Conservation (phyloP, 805 yeast species). For the Saccharomycopsis microspora region DNA sequence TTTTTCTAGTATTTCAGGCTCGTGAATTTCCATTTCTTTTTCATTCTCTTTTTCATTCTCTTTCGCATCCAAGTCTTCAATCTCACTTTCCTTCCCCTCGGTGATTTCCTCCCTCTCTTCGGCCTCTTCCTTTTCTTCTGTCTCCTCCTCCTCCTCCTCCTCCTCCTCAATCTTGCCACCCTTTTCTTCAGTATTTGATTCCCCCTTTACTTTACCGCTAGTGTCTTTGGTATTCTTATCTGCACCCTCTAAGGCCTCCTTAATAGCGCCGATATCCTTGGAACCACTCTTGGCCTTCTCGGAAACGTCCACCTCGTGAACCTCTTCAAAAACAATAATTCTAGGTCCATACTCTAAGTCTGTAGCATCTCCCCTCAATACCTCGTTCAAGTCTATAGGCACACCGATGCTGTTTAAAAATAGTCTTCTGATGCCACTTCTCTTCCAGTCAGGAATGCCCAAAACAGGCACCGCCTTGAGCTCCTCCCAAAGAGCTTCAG, state of each 20-base stretch:
- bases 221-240: not conserved
- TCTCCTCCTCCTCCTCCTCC: not conserved
- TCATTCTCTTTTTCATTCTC: not conserved
- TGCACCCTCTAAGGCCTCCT: not conserved
- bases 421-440: conserved; percentile 52
- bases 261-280: not conserved
- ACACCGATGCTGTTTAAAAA: conserved; percentile 56
- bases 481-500: conserved; percentile 31
- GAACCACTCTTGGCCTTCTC: not conserved
- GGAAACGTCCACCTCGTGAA: too few species aligned
- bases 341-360: too few species aligned
- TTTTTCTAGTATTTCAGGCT: not conserved
- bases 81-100: conserved; percentile 1
- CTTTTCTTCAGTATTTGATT: too few species aligned
- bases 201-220: not conserved
- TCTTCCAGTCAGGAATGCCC: conserved; percentile 59
- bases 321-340: too few species aligned
- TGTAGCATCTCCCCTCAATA: conserved; percentile 16
- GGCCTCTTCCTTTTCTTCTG: not conserved
- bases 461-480: conserved; percentile 37
- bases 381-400: conserved; percentile 60
- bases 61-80: not conserved
- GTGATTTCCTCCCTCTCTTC: conserved; percentile 1
- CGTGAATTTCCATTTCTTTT: not conserved
- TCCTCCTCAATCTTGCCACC: not conserved